Conservation (phyloP, 2,329 filamentous ascomycete species). For the Exophiala aquamarina region DNA sequence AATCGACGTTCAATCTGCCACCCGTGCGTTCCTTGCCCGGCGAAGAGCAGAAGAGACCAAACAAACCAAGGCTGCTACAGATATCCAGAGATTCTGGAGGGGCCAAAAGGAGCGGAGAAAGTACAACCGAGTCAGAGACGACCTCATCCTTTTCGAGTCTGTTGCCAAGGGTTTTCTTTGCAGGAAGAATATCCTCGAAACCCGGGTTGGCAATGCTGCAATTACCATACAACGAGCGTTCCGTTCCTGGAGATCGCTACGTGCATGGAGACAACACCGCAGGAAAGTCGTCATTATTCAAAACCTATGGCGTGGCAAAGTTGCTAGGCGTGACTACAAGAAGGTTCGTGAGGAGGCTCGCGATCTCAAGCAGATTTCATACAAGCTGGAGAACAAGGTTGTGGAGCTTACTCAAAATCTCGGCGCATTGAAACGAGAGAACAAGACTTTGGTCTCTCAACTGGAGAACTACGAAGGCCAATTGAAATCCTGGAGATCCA, state of each 20-base stretch:
- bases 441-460: conserved; percentile 83
- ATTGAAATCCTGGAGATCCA: conserved; percentile 91
- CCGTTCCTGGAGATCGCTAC: conserved; percentile 76
- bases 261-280: conserved; percentile 82
- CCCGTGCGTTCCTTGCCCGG: conserved; percentile 75
- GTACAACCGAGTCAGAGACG: conserved; percentile 75
- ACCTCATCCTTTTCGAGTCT: conserved; percentile 86
- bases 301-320: conserved; percentile 85
- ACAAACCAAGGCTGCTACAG: conserved; percentile 81
- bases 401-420: conserved; percentile 94
- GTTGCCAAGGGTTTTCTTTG: conserved; percentile 88
- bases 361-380: conserved; percentile 98
- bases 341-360: conserved; percentile 88
- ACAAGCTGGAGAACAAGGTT: conserved; percentile 99
- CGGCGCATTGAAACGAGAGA: conserved; percentile 89
- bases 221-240: conserved; percentile 87
- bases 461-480: conserved; percentile 95
- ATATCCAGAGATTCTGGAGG: conserved; percentile 93
- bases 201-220: conserved; percentile 86
- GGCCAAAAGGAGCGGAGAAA: conserved; percentile 84
- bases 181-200: conserved; percentile 90
- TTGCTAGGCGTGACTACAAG: conserved; percentile 83
- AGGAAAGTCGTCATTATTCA: conserved; percentile 87
- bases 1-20: conserved; percentile 73
- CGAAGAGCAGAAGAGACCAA: conserved; percentile 77